Evolutionary conservation across 495 filamentous ascomycete genomes (phyloP), one percentile per base, ranked within the genome.

Genomic region (Mytilinidion resinicola): DNA sequence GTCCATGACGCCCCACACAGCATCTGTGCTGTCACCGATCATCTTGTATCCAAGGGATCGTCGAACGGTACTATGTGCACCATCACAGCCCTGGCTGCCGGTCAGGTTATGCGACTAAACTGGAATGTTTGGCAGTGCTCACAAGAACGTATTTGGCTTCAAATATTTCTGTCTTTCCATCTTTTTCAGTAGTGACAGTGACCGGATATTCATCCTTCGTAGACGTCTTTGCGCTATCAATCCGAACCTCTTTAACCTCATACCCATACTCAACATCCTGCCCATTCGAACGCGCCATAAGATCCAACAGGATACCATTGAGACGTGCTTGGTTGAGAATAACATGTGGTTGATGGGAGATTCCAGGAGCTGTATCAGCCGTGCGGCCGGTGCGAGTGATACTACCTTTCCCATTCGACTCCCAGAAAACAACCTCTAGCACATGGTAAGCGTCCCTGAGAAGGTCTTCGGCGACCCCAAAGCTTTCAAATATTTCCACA

Each of bases 1-100:
- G 59, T 96, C 90, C 83, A 93, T 86, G 12, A 95, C 90, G 58
- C 90, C 90, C 85, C 85, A 89, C 47, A 87, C 79, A 34, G 84
- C 77, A 69, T 92, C 87, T 35, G 76, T 85, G 63, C 77, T 84
- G 66, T 95, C 88, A 15, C 89, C 89, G 3, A 86, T 62, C 83
- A 95, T 86, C 39, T 77, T 76, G 67, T 81, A 82, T 3, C 85
- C 86, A 19, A 95, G 79, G 0, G 80, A 78, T 60, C 77, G 80
- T 39, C 89, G 80, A 20, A 90, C 76, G 36, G 72, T 70, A 66
- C 84, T 88, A 67, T 90, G 85, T 34, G 89, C 87, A 11, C 89
- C 89, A 71, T 95, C 89, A 61, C 86, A 88, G 8, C 82, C 89
- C 80, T 86, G 38, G 44, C 2, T 25, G n/a, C 14, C 6, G 9